Evolutionary conservation across 1,284 basidiomycete genomes (phyloP).

Genomic region (Inonotus hispidus): DNA sequence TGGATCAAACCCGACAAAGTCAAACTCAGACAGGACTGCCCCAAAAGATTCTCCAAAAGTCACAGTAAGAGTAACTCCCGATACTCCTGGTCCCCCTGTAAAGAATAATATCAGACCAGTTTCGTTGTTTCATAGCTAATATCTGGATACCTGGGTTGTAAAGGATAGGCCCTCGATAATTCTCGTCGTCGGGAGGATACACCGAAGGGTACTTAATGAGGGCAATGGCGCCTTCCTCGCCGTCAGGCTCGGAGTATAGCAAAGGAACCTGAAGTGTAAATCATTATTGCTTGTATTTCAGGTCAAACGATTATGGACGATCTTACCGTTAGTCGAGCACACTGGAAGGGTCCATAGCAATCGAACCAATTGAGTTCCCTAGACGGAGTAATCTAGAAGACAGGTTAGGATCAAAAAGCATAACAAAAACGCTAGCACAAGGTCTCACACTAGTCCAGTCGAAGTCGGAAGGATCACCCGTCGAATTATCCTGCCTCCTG

Average conservation of each 20-base stretch:
- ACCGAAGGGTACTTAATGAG: slow-evolving; percentile 25
- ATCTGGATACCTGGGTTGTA: slow-evolving; percentile 28
- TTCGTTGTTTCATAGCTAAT: neutral
- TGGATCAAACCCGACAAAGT: slow-evolving; percentile 33
- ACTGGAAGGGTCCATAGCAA: slow-evolving; percentile 10
- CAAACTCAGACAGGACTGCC: slow-evolving; percentile 26
- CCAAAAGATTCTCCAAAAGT: slow-evolving; percentile 7
- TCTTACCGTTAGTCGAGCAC: slow-evolving; percentile 9
- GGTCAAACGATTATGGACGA: neutral
- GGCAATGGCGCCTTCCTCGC: slow-evolving; percentile 27
- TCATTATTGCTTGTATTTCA: neutral
- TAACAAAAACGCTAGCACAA: neutral
- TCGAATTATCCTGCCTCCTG: neutral
- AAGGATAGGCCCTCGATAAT: slow-evolving; percentile 30
- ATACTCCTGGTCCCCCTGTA: slow-evolving; percentile 29
- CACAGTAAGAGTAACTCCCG: slow-evolving; percentile 24
- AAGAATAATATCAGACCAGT: neutral
- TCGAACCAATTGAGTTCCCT: slow-evolving; percentile 2
- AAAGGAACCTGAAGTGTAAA: slow-evolving; percentile 26
- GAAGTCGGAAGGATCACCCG: neutral
- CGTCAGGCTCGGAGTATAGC: slow-evolving; percentile 27
- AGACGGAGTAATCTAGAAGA: slow-evolving; percentile 1
- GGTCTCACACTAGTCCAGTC: neutral
- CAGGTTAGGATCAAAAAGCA: neutral
- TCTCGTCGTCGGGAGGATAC: slow-evolving; percentile 20